Evolutionary conservation across 805 yeast species (phyloP).

Genomic region (Teunomyces cretensis): DNA sequence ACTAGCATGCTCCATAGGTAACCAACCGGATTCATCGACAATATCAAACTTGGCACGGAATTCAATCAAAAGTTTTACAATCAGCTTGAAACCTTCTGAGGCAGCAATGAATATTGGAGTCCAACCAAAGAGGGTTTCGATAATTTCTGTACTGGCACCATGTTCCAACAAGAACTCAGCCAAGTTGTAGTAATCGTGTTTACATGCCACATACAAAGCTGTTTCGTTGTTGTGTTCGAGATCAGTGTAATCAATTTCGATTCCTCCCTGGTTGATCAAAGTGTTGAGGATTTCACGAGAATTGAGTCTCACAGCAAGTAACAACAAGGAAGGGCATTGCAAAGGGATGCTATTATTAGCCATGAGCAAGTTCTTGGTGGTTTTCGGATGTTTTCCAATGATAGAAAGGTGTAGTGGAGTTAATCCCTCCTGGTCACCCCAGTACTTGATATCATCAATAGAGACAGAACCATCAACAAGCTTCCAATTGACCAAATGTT

Average conservation of each 20-base stretch:
- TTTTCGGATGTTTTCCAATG: conserved; percentile 77
- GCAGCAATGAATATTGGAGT: conserved; percentile 91
- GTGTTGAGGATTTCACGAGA: conserved; percentile 55
- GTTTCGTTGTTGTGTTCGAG: conserved; percentile 64
- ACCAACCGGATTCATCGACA: conserved; percentile 89
- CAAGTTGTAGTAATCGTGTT: conserved; percentile 52
- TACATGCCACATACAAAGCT: conserved; percentile 77
- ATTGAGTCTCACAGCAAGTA: conserved; percentile 68
- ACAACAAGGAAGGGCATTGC: conserved; percentile 56
- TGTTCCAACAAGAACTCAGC: conserved; percentile 54
- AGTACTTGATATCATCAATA: conserved; percentile 53
- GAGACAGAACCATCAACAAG: conserved; percentile 48
- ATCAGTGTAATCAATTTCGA: conserved; percentile 65
- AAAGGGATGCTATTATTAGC: conserved; percentile 41
- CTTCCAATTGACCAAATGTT: conserved; percentile 57
- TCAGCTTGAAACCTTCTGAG: conserved; percentile 68
- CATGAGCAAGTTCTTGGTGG: conserved; percentile 59
- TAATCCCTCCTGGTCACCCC: conserved; percentile 79
- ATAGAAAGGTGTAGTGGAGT: conserved; percentile 86
- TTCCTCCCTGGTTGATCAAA: conserved; percentile 54
- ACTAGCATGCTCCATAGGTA: conserved; percentile 96
- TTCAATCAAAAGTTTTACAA: conserved; percentile 55
- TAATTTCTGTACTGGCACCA: conserved; percentile 72
- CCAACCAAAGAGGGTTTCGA: conserved; percentile 86
- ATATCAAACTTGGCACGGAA: conserved; percentile 54